Conservation (phyloP, 768 basidiomycete species). For the Dioszegia crocea region DNA sequence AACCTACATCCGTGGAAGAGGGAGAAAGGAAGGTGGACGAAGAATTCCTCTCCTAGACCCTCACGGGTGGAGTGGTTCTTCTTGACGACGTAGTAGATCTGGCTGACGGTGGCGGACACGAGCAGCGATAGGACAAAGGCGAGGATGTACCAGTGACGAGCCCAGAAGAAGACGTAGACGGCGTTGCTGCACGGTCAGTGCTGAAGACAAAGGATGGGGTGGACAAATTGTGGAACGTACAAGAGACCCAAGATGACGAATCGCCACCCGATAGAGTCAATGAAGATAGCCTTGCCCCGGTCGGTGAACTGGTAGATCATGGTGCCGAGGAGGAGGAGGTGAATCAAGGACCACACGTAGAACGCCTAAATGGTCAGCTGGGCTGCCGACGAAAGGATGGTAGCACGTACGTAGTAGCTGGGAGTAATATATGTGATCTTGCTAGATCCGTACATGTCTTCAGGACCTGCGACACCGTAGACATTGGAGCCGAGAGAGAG, state of each 20-base stretch:
- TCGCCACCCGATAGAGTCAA: slow-evolving; percentile 86
- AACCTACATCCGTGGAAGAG: slow-evolving; percentile 73
- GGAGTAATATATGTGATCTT: slow-evolving; percentile 79
- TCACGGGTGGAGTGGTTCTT: slow-evolving; percentile 66
- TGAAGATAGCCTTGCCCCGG: slow-evolving; percentile 67
- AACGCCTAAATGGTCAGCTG: slow-evolving; percentile 15
- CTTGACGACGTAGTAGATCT: slow-evolving; percentile 93
- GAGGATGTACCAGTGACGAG: slow-evolving; percentile 62
- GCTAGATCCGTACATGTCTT: slow-evolving; percentile 48
- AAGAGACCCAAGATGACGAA: slow-evolving; percentile 75
- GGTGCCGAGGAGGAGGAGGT: slow-evolving; percentile 83
- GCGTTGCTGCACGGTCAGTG: slow-evolving; percentile 55
- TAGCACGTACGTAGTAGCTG: slow-evolving; percentile 67
- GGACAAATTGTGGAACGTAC: neutral
- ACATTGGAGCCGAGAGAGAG: slow-evolving; percentile 76
- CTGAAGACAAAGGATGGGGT: slow-evolving; percentile 47
- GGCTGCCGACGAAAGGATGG: neutral
- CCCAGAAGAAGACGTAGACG: slow-evolving; percentile 84
- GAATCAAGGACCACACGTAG: slow-evolving; percentile 69
- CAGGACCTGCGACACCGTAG: slow-evolving; percentile 74
- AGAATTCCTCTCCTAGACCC: slow-evolving; percentile 69
- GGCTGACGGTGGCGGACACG: slow-evolving; percentile 73
- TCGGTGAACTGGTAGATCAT: slow-evolving; percentile 58
- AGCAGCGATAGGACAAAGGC: slow-evolving; percentile 86
- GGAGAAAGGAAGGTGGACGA: slow-evolving; percentile 92